Conservation (phyloP, 305 asterid species). For the Solanum hybrid region DNA sequence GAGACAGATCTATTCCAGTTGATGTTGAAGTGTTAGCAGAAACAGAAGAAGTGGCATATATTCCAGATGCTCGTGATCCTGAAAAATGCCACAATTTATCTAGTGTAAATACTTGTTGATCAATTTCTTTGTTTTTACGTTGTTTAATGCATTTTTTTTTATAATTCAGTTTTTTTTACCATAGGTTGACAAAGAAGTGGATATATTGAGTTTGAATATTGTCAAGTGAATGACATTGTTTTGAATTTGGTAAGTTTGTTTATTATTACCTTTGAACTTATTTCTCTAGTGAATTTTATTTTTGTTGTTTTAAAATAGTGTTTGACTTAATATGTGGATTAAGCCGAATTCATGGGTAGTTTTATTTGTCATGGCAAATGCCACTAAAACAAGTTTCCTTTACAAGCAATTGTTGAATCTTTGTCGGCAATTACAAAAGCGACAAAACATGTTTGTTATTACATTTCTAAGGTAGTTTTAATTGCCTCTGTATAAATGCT, state of each 20-base stretch:
- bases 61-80: not conserved
- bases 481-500: not conserved
- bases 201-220: not conserved
- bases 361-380: not conserved
- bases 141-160: no score
- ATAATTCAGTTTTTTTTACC: not conserved
- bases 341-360: no score
- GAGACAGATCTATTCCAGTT: not conserved
- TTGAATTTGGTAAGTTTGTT: not conserved
- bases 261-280: not conserved
- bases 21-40: not conserved
- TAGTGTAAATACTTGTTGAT: not conserved
- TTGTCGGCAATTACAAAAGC: not conserved
- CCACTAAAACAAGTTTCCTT: not conserved
- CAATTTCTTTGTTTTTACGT: not conserved
- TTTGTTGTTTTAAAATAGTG: not conserved
- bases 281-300: not conserved
- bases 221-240: not conserved
- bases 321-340: not conserved
- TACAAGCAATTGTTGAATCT: not conserved
- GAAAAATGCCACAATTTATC: not conserved
- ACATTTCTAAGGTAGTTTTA: not conserved
- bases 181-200: not conserved
- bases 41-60: not conserved
- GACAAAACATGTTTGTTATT: not conserved